phyloP scores from a whole-genome alignment of 106 monocot genomes.

The Hemerocallis citrina region DNA sequence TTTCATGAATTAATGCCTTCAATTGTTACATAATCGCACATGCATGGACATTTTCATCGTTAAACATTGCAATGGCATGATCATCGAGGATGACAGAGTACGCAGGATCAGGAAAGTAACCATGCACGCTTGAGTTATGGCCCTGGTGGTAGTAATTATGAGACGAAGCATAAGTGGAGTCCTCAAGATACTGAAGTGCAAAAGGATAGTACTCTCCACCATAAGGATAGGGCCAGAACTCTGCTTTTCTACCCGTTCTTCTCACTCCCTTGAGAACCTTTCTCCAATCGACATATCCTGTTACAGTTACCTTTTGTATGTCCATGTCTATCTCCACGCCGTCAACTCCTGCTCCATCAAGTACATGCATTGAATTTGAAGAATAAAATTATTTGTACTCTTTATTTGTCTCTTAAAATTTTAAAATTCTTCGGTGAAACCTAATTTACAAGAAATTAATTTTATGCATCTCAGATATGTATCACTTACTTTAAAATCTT shows the following conservation, averaged over 20 bases:
- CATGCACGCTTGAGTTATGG: slow-evolving; percentile 36
- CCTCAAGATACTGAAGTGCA: slow-evolving; percentile 39
- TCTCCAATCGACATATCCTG: slow-evolving; percentile 49
- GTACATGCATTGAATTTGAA: too few relatives aligned
- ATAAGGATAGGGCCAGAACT: slow-evolving; percentile 67
- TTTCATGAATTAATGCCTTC: too few relatives aligned
- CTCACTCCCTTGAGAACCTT: slow-evolving; percentile 66
- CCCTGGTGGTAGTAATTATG: slow-evolving; percentile 64
- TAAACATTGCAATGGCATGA: slow-evolving; percentile 31
- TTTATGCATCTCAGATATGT: too few relatives aligned
- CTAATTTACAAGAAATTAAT: too few relatives aligned
- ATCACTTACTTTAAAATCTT: too few relatives aligned
- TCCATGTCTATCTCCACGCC: slow-evolving; percentile 65
- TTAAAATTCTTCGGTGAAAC: too few relatives aligned
- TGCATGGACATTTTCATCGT: slow-evolving; percentile 75
- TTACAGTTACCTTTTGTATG: slow-evolving; percentile 74
- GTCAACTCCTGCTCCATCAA: slow-evolving; percentile 41
- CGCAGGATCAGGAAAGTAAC: slow-evolving; percentile 35
- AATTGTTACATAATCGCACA: slow-evolving; percentile 63
- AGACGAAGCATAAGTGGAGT: too few relatives aligned
- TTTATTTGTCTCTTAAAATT: too few relatives aligned
- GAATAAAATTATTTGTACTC: too few relatives aligned
- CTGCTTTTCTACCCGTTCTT: slow-evolving; percentile 65
- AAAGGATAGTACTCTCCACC: slow-evolving; percentile 45
- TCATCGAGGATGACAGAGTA: slow-evolving; percentile 45